Conservation (phyloP, 352 stramenopile species). For the Thraustochytrium striatum region DNA sequence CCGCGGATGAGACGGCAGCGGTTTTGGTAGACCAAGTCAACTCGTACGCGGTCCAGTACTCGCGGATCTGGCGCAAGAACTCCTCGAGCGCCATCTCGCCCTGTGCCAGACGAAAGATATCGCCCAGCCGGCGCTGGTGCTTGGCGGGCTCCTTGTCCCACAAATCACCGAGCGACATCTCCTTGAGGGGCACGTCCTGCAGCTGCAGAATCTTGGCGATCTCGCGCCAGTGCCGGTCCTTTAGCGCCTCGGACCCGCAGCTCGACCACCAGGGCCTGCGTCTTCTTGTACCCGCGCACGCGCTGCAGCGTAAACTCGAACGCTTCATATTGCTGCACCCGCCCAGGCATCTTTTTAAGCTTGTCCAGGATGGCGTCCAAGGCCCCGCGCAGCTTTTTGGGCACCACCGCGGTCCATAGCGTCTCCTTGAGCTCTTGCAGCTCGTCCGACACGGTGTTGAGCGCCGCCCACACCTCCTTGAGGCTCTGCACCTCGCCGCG, state of each 20-base stretch:
- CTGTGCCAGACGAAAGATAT: constrained; percentile 94
- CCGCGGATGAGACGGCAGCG: constrained; percentile 92
- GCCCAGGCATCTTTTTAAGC: constrained; percentile 86
- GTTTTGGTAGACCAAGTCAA: constrained; percentile 83
- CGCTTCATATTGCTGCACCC: constrained; percentile 96
- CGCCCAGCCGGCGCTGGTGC: constrained; percentile 86
- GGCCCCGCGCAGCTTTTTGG: constrained; percentile 88
- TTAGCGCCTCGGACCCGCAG: constrained; percentile 96
- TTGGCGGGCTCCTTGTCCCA: constrained; percentile 90
- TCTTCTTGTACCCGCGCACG: constrained; percentile 84
- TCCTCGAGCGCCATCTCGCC: constrained; percentile 99
- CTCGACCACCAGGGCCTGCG: constrained; percentile 88
- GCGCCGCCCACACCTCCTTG: constrained; percentile 93
- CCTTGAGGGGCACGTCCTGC: constrained; percentile 73
- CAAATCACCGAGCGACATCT: constrained; percentile 92
- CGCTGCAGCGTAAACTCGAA: constrained; percentile 88
- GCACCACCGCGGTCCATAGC: constrained; percentile 84
- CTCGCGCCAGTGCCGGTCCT: constrained; percentile 96
- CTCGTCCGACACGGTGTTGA: constrained; percentile 76
- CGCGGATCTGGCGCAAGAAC: constrained; percentile 89
- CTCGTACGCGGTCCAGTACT: constrained; percentile 81
- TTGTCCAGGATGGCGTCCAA: constrained; percentile 92
- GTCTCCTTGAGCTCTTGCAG: constrained; percentile 88
- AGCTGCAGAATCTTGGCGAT: constrained; percentile 90
- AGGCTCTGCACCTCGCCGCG: constrained; percentile 85